Percentiles rank a stretch among this genome's conserved stretches.
These are phyloP conservation scores for Globisporangium uncinulatum DNA, from an alignment of 352 stramenopile genomes.

Conservation along the genomic window DNA sequence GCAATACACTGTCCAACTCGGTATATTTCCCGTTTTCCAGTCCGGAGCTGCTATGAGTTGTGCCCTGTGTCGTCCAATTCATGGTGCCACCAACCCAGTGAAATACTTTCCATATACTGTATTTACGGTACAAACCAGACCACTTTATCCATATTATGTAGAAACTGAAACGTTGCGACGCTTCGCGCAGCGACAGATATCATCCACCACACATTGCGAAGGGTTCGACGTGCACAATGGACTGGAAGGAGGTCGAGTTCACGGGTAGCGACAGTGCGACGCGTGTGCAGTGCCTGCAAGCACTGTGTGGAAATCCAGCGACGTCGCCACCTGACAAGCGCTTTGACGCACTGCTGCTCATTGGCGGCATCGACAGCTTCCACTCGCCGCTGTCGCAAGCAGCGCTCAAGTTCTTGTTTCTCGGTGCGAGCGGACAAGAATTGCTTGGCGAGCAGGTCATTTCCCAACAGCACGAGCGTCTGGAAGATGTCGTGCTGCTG, in stretches of 20 bases:
- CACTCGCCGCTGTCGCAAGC: constrained; percentile 58
- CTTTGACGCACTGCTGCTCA: constrained; percentile 53
- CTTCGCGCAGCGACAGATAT: no score
- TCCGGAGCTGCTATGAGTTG: no score
- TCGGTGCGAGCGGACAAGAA: constrained; percentile 64
- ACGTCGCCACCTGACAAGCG: neutral
- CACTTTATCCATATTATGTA: no score
- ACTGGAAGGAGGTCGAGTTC: constrained; percentile 51
- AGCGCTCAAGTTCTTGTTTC: constrained; percentile 71
- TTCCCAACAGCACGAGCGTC: constrained; percentile 46
- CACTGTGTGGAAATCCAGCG: constrained; percentile 24
- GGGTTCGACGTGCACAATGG: constrained; percentile 20
- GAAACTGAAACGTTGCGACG: no score
- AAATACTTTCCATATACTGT: no score
- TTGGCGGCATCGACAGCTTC: constrained; percentile 67
- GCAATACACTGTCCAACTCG: no score
- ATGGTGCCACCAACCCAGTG: no score
- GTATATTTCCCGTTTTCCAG: no score
- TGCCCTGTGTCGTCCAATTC: no score
- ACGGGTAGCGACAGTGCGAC: constrained; percentile 46
- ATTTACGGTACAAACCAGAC: no score
- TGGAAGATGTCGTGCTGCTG: constrained; percentile 70
- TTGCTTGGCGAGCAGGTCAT: constrained; percentile 73
- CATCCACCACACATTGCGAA: no score
- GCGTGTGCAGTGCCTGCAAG: constrained; percentile 45